phyloP scores from a whole-genome alignment of 306 rosid genomes.

The Glycine latifolia region DNA sequence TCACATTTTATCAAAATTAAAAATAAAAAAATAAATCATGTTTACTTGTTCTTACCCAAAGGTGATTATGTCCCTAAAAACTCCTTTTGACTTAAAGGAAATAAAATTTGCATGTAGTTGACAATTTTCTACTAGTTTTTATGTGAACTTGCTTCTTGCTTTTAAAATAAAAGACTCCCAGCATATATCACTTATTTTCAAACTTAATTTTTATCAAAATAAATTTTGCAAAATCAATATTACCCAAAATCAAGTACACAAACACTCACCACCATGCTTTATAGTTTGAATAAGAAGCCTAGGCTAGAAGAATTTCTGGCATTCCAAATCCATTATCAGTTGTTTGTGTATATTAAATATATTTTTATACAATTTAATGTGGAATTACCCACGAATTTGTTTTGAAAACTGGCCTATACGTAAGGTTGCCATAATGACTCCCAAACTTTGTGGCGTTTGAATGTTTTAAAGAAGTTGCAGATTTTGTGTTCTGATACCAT shows the following conservation, averaged over 20 bases:
- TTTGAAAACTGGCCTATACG: not conserved
- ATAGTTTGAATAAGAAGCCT: no score
- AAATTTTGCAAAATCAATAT: not conserved
- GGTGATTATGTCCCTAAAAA: not conserved
- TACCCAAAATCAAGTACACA: not conserved
- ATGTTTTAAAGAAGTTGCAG: slow-evolving; percentile 45
- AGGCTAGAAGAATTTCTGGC: not conserved
- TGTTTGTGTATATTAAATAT: not conserved
- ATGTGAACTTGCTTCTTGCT: not conserved
- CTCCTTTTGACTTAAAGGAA: no score
- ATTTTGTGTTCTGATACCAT: slow-evolving; percentile 62
- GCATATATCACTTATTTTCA: not conserved
- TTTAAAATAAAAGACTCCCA: not conserved
- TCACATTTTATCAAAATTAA: not conserved
- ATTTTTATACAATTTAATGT: not conserved
- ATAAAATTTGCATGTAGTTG: not conserved
- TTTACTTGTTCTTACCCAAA: not conserved
- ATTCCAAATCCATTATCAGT: not conserved
- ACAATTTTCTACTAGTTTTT: not conserved
- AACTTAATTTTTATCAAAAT: not conserved
- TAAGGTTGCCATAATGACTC: not conserved
- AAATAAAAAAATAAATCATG: not conserved
- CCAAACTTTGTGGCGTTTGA: slow-evolving; percentile 26
- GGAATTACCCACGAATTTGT: not conserved
- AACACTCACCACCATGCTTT: not conserved